Base-by-base conservation (phyloP, 2,329 filamentous ascomycete species). In the Cladosporium sp. region DNA sequence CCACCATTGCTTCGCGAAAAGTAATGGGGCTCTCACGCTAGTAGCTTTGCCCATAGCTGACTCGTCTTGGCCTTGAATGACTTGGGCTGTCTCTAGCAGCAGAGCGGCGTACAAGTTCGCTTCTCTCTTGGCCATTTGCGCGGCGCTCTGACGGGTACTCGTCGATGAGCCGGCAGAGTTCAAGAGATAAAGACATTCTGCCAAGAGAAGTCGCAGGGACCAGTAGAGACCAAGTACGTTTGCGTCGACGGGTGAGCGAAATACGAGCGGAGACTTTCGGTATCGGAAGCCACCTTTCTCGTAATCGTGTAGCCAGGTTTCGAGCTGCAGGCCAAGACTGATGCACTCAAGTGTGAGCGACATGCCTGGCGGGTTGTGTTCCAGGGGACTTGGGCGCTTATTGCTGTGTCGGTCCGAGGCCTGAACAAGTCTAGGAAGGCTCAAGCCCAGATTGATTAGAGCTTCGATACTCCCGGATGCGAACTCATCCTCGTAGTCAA, bases 221-320 rank as follows among this genome's bases (percentile, higher is more conserved):
- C 52, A 55, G 18, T 55, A 55, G 18, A 55, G 52, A 30, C 52
- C 52, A 11, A 55, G 52, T 10, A 55, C 52, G 28, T 55, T 55
- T n/a, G 28, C 52, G 15, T 55, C 52, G 7, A 55, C 52, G 18
- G 28, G 28, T 6, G 52, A 32, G 18, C 52, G 52, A 14, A 55
- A 55, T 6, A 21, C 52, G 12, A 55, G 52, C 8, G 52, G 52
- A 4, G 18, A 21, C 24, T 55, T 30, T 8, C 18, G 15, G 18
- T 34, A 55, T 12, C 52, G 52, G n/a, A 55, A 55, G 14, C 28
- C 52, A 8, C 30, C 18, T 5, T 18, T 12, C 52, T 55, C 28
- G 5, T 55, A 55, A n/a, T 55, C 52, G 1, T 55, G 52, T 0
- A 55, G 18, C 52, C 52, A 55, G 28, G 30, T 55, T 6, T 55